Percentiles rank a stretch among this genome's conserved stretches.
These are phyloP conservation scores for Camellia oleifera DNA, from an alignment of 179 eudicot genomes.

Conservation along the genomic window DNA sequence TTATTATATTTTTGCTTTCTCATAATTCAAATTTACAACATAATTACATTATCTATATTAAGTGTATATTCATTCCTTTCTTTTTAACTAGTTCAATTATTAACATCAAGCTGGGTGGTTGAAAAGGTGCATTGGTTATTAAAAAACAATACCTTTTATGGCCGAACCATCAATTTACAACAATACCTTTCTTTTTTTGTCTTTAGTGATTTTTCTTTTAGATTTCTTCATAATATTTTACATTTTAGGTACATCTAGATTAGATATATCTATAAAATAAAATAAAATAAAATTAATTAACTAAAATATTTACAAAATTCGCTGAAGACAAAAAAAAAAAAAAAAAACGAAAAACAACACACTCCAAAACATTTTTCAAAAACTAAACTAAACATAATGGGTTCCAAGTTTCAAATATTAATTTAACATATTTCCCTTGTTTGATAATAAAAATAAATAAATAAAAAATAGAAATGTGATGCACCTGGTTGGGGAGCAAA, in stretches of 20 bases:
- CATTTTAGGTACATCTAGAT: too few species aligned
- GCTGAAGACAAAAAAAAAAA: too few species aligned
- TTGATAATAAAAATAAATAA: too few species aligned
- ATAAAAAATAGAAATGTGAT: not conserved
- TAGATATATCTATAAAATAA: too few species aligned
- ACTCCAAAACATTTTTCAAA: too few species aligned
- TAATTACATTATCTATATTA: not conserved
- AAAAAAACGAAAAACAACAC: too few species aligned
- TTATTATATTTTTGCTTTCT: not conserved
- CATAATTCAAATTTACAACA: not conserved
- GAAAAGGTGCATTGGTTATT: not conserved
- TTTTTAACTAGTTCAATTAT: not conserved
- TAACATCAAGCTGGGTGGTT: not conserved
- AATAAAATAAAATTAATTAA: too few species aligned
- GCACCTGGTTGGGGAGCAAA: not conserved
- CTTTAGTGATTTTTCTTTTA: too few species aligned
- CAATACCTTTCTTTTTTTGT: too few species aligned
- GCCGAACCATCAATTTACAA: not conserved
- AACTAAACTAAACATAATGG: too few species aligned
- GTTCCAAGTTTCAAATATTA: not conserved
- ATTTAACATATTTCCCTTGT: not conserved
- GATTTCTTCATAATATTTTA: too few species aligned
- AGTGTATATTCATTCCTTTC: not conserved
- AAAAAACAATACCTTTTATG: not conserved
- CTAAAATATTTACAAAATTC: too few species aligned